A percentile compares a stretch with the other conserved stretches of the same genome.
Evolutionary conservation across 805 yeast genomes (phyloP).

Genomic region (Metschnikowia kofuensis): DNA sequence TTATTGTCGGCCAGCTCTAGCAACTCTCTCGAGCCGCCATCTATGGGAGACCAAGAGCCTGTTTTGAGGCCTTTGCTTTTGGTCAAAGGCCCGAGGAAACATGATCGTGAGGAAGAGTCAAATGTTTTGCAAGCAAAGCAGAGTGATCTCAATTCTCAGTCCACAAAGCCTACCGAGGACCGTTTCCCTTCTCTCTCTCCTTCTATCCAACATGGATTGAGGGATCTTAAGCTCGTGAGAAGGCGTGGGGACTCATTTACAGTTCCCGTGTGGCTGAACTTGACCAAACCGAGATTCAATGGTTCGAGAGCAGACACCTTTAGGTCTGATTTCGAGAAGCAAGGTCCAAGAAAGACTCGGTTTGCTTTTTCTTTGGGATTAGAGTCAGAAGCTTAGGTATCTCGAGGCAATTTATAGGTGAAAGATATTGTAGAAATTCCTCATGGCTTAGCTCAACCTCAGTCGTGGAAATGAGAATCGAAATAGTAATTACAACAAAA

Average conservation of each 20-base stretch:
- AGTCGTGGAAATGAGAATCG: background rate
- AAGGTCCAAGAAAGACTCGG: background rate
- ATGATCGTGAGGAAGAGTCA: background rate
- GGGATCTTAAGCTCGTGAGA: conserved; percentile 3
- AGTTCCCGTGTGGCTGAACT: conserved; percentile 1
- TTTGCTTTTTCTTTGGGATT: background rate
- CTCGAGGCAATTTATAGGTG: background rate
- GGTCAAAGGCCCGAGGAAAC: background rate
- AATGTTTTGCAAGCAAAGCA: too few relatives aligned
- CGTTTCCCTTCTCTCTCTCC: background rate
- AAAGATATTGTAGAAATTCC: background rate
- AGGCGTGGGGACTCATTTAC: background rate
- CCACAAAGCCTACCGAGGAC: too few relatives aligned
- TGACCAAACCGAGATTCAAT: background rate
- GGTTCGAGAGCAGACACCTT: too few relatives aligned
- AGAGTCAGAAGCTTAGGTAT: background rate
- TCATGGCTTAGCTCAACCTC: background rate
- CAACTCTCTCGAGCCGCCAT: background rate
- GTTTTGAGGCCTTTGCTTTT: conserved; percentile 1
- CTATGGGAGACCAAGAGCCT: background rate
- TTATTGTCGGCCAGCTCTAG: background rate
- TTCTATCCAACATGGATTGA: background rate
- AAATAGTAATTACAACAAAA: too few relatives aligned
- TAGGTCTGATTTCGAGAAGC: background rate
- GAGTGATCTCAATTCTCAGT: too few relatives aligned